Evolutionary conservation across 106 monocot genomes (phyloP).

Genomic region (Dioscorea zingiberensis): DNA sequence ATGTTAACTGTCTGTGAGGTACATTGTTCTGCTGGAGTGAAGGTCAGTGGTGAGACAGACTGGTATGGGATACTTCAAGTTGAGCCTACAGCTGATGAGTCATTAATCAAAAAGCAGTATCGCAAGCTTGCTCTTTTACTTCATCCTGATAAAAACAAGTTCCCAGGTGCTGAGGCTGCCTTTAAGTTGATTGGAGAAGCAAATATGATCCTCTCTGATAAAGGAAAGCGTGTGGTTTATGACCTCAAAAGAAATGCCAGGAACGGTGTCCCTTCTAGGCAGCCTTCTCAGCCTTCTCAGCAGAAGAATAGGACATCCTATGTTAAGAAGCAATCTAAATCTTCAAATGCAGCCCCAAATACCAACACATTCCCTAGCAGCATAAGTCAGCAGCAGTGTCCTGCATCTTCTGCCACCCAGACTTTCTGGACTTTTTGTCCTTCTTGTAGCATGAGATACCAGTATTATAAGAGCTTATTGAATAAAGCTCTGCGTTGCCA

Average conservation of each 20-base stretch:
- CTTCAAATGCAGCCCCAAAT: slow-evolving; percentile 8
- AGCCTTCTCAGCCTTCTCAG: slow-evolving; percentile 24
- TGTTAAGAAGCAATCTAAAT: slow-evolving; percentile 14
- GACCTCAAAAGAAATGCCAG: slow-evolving; percentile 52
- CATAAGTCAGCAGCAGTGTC: slow-evolving; percentile 17
- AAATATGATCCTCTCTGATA: slow-evolving; percentile 55
- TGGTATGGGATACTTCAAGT: slow-evolving; percentile 91
- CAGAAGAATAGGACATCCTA: slow-evolving; percentile 11
- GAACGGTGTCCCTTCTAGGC: slow-evolving; percentile 5
- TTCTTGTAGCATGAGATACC: slow-evolving; percentile 38
- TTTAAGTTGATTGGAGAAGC: slow-evolving; percentile 91
- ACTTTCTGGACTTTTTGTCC: slow-evolving; percentile 65
- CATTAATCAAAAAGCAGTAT: slow-evolving; percentile 77
- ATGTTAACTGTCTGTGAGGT: slow-evolving; percentile 84
- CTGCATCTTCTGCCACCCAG: background rate
- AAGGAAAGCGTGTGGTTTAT: slow-evolving; percentile 50
- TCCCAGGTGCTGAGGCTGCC: slow-evolving; percentile 86
- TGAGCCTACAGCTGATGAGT: slow-evolving; percentile 60
- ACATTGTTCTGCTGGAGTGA: slow-evolving; percentile 51
- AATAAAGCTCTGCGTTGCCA: slow-evolving; percentile 51
- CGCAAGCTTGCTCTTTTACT: slow-evolving; percentile 76
- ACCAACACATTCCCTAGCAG: background rate
- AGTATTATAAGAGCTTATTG: slow-evolving; percentile 29
- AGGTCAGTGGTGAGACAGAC: slow-evolving; percentile 53
- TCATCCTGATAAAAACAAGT: slow-evolving; percentile 96